Conservation (phyloP, 2,329 filamentous ascomycete species). For the Penicillium sp. region DNA sequence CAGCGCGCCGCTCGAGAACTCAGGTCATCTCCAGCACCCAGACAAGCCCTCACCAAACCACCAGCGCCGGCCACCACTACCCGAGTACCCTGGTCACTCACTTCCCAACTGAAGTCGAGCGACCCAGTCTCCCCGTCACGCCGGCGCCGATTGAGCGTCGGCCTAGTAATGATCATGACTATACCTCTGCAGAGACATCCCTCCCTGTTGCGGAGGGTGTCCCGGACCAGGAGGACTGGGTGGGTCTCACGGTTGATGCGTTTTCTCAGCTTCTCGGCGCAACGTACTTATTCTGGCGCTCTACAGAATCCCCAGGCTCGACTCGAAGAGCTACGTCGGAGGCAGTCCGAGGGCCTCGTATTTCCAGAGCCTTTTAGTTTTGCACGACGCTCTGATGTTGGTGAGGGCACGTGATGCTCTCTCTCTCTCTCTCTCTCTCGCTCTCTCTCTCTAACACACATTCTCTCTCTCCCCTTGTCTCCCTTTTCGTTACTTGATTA, state of each 20-base stretch:
- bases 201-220: slow-evolving; percentile 81
- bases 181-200: slow-evolving; percentile 35
- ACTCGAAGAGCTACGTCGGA: slow-evolving; percentile 70
- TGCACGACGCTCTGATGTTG: neutral
- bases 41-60: slow-evolving; percentile 12
- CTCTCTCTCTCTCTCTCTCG: neutral
- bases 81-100: slow-evolving; percentile 76
- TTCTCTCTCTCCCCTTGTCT: neutral
- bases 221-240: slow-evolving; percentile 88
- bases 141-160: slow-evolving; percentile 76
- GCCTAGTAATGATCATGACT: slow-evolving; percentile 55
- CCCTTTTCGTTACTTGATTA: neutral
- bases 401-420: neutral
- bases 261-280: slow-evolving; percentile 48
- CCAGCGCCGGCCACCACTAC: slow-evolving; percentile 36
- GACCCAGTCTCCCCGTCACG: slow-evolving; percentile 87
- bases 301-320: slow-evolving; percentile 70
- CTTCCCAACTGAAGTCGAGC: slow-evolving; percentile 80
- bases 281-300: slow-evolving; percentile 51
- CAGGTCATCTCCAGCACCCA: slow-evolving; percentile 41
- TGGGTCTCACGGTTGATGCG: slow-evolving; percentile 68
- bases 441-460: too few relatives aligned
- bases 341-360: slow-evolving; percentile 67
- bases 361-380: slow-evolving; percentile 25
- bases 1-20: slow-evolving; percentile 58